phyloP scores from a whole-genome alignment of 2,329 filamentous ascomycete genomes.

The Pseudofabraea citricarpa region DNA sequence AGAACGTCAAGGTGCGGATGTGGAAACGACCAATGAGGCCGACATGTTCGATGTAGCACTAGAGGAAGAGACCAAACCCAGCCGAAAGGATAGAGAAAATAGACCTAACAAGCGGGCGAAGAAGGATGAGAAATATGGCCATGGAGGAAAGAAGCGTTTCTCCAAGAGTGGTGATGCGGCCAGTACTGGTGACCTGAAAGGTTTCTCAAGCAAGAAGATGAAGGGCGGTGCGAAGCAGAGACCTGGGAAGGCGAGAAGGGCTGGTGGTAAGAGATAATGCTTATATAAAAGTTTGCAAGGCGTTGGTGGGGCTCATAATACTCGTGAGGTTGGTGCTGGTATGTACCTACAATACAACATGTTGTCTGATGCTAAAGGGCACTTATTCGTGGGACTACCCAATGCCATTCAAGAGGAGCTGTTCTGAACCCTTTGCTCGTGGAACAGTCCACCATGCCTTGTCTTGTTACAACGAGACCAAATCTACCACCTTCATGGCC shows the following conservation, averaged over 20 bases:
- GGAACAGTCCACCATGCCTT: too few species aligned
- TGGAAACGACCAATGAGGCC: constrained; percentile 61
- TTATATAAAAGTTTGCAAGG: too few species aligned
- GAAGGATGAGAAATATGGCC: constrained; percentile 93
- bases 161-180: constrained; percentile 85
- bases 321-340: neutral
- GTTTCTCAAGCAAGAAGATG: constrained; percentile 82
- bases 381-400: too few species aligned
- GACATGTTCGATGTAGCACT: constrained; percentile 90
- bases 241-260: constrained; percentile 40
- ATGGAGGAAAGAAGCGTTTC: constrained; percentile 91
- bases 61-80: constrained; percentile 47
- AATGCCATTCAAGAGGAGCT: too few species aligned
- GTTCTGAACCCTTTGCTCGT: too few species aligned
- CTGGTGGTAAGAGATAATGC: constrained; percentile 24
- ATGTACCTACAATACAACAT: too few species aligned
- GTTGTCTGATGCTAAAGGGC: too few species aligned
- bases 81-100: constrained; percentile 34
- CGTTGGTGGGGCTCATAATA: neutral
- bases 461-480: too few species aligned
- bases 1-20: constrained; percentile 72
- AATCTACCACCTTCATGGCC: too few species aligned
- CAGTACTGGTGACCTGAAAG: constrained; percentile 74
- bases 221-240: constrained; percentile 53
- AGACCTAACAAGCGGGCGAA: constrained; percentile 75